These are phyloP conservation scores for Diplodia intermedia DNA, from an alignment of 2,329 filamentous ascomycete genomes.

Conservation along the genomic window DNA sequence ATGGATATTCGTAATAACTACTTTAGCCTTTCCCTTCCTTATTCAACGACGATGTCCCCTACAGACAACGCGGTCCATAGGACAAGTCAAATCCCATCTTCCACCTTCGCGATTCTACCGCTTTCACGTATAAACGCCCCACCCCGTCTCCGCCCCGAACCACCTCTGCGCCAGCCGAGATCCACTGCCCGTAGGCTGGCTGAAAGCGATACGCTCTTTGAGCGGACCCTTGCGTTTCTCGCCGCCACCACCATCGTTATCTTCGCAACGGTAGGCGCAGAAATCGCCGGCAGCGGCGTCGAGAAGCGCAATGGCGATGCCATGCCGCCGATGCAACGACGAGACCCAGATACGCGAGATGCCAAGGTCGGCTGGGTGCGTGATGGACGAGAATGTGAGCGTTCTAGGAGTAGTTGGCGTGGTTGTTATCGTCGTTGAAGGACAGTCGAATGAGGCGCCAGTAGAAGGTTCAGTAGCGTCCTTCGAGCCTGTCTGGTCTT, in stretches of 20 bases:
- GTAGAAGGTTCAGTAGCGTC: background rate
- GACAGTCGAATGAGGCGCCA: background rate
- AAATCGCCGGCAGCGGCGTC: slow-evolving; percentile 51
- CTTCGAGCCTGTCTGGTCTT: slow-evolving; percentile 38
- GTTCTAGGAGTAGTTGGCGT: slow-evolving; percentile 35
- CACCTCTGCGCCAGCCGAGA: slow-evolving; percentile 64
- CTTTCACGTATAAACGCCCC: slow-evolving; percentile 61
- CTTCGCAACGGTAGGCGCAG: background rate
- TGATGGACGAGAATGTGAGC: slow-evolving; percentile 51
- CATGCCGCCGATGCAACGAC: slow-evolving; percentile 61
- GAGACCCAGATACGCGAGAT: slow-evolving; percentile 72
- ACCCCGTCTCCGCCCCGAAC: slow-evolving; percentile 62
- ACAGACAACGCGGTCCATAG: background rate
- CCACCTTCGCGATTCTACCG: background rate
- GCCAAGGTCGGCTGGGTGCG: slow-evolving; percentile 61
- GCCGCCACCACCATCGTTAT: background rate
- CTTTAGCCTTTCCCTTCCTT: no score
- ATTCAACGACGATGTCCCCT: background rate
- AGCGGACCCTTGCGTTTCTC: slow-evolving; percentile 43
- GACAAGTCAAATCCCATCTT: background rate
- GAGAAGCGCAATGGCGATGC: slow-evolving; percentile 64
- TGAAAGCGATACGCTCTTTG: slow-evolving; percentile 66
- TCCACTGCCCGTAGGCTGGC: slow-evolving; percentile 69
- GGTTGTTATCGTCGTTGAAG: background rate
- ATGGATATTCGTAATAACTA: background rate